Evolutionary conservation across 331 rosid genomes (phyloP), one percentile per base, ranked within the genome.

Genomic region (Spiraea crenata): DNA sequence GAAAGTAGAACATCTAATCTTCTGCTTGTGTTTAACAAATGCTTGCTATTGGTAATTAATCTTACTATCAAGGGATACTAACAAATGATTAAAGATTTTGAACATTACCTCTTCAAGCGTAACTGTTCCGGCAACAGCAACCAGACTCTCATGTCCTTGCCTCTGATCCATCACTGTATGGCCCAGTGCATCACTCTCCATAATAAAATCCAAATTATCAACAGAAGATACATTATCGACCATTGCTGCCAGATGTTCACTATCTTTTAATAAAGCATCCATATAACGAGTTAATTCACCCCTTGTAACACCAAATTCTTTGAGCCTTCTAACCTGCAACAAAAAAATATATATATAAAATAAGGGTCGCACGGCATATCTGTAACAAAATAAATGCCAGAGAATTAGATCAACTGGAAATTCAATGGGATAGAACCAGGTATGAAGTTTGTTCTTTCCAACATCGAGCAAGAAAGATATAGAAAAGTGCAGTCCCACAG

Each of bases 211-310:
- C 96, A 93, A 83, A 83, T 93, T 93, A 87, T 93, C 99, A 81
- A 91, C 99, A n/a, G 99, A 93, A 65, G 99, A 90, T 70, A 93
- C 95, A 70, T 93, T 93, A 82, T 93, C 99, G 72, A 93, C 87
- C 96, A 93, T 89, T 79, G 97, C 99, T 48, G 99, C 99, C 41
- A 93, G 75, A 85, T 93, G 99, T 80, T 93, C 99, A 74, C 99
- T 93, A 57, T 93, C 99, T 84, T 91, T 93, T 76, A 93, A 76
- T 70, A 93, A 89, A 44, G 99, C 99, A 79, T 87, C 96, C 83
- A 93, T 81, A 76, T 93, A 93, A 52, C 99, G 97, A 66, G 96
- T 91, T 76, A 93, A 85, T 93, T 93, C 99, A 72, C 99, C 97
- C 86, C 77, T 85, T 46, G 99, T 93, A 78, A 93, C 99, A 80